Evolutionary conservation across 2,329 filamentous ascomycete species (phyloP).

Genomic region (Xylaria sp.): DNA sequence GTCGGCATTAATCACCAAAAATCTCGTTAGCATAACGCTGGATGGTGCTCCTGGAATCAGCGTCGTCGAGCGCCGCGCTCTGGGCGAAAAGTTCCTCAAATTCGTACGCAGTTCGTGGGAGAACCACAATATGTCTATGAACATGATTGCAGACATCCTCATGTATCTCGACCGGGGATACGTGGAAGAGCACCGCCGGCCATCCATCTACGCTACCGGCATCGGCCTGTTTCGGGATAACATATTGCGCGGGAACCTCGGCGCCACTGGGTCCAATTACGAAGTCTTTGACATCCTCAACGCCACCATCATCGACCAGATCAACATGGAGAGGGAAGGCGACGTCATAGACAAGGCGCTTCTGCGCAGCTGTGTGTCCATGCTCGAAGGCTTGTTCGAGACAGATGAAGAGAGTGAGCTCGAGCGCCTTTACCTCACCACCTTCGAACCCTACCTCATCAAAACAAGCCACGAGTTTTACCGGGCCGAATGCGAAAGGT

Average conservation of each 20-base stretch:
- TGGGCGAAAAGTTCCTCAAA: conserved; percentile 84
- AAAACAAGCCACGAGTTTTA: conserved; percentile 79
- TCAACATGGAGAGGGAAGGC: conserved; percentile 90
- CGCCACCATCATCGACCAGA: conserved; percentile 86
- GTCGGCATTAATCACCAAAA: conserved; percentile 74
- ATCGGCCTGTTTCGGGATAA: conserved; percentile 91
- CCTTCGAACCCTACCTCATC: conserved; percentile 84
- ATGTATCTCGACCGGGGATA: conserved; percentile 95
- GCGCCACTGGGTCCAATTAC: conserved; percentile 55
- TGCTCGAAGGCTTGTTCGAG: conserved; percentile 91
- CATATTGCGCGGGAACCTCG: conserved; percentile 74
- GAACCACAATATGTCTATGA: conserved; percentile 91
- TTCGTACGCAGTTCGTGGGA: conserved; percentile 84
- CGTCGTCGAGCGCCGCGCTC: conserved; percentile 80
- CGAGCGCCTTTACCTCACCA: conserved; percentile 83
- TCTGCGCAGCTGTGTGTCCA: conserved; percentile 84
- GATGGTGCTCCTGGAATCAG: conserved; percentile 68
- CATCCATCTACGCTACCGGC: conserved; percentile 83
- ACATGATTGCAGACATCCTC: conserved; percentile 94
- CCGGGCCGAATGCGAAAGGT: conserved; percentile 74
- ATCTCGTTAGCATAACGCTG: conserved; percentile 70
- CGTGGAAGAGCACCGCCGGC: conserved; percentile 73
- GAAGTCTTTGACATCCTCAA: conserved; percentile 80
- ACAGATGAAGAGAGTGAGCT: conserved; percentile 79
- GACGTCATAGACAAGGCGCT: conserved; percentile 87